Evolutionary conservation across 1,284 basidiomycete genomes (phyloP), one percentile per base, ranked within the genome.

Genomic region (Blastosporella zonata): DNA sequence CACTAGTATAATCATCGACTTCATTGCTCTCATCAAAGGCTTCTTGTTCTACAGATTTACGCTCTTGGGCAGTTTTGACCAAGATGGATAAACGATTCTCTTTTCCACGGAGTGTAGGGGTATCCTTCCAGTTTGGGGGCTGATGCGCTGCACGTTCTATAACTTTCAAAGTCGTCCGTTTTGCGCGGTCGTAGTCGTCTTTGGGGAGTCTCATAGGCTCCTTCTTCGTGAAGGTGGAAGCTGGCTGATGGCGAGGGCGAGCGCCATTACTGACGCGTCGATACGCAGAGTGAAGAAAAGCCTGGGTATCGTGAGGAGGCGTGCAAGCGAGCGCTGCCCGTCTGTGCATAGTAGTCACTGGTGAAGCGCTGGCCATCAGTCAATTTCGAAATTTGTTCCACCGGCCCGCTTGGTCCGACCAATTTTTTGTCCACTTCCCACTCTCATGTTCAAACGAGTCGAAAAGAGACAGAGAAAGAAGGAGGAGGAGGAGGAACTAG

Each of bases 361-460:
- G 25, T 27, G 6, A 15, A 10, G 28, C n/a, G 27, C 13, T 25
- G n/a, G 8, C 33, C 33, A 17, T 9, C 17, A 15, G 20, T 20
- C 18, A n/a, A 25, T 29, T 23, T 12, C 13, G 43, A 57, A 54
- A 46, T 50, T 50, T 53, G 39, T 34, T 27, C 22, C 13, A 6
- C 43, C 53, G 55, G 55, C 17, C 54, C 57, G 54, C 43, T 20
- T 22, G 17, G 7, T 38, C 47, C 55, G 51, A 28, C 36, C n/a
- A 33, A 41, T 31, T 47, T 54, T 56, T 45, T 22, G 12, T 43
- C 13, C 31, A 20, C 28, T n/a, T 13, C 22, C 33, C 15, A 5
- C 15, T n/a, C 6, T 22, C 35, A 90, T 95, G 83, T 93, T 90
- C 75, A 93, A 93, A 70, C 78, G 90, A 53, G 78, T 90, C 9